Conservation (phyloP, 768 basidiomycete genomes). For the Lactifluus subvellereus region DNA sequence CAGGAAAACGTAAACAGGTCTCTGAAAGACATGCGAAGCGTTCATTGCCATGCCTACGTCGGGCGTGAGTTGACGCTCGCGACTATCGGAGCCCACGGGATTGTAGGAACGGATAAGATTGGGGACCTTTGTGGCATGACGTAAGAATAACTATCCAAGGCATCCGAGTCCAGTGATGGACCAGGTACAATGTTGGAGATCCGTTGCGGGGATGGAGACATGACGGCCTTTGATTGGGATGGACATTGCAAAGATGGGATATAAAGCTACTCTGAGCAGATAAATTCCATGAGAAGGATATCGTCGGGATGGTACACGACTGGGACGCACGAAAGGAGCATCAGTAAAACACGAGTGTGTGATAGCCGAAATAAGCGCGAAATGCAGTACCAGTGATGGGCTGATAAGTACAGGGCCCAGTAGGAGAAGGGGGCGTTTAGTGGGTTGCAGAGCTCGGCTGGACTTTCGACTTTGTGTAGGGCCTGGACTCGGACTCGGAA, state of each 20-base stretch:
- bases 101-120: constrained; percentile 52
- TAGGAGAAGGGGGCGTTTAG: no score
- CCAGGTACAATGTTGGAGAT: background rate
- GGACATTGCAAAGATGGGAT: background rate
- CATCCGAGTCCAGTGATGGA: background rate
- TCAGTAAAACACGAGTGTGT: no score
- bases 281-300: background rate
- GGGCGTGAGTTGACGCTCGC: constrained; percentile 87
- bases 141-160: constrained; percentile 31
- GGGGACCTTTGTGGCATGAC: constrained; percentile 34
- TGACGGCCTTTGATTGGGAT: background rate
- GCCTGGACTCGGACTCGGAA: no score
- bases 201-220: constrained; percentile 14
- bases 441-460: no score
- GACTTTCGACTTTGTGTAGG: no score
- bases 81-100: constrained; percentile 65
- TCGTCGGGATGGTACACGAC: background rate
- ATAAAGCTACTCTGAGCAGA: background rate
- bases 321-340: background rate
- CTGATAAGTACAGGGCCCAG: no score
- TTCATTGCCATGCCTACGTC: constrained; percentile 91
- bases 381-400: no score
- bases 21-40: constrained; percentile 62
- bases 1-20: constrained; percentile 38
- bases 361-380: background rate